Evolutionary conservation across 768 basidiomycete genomes (phyloP).

Genomic region (Suillus ampliporus): DNA sequence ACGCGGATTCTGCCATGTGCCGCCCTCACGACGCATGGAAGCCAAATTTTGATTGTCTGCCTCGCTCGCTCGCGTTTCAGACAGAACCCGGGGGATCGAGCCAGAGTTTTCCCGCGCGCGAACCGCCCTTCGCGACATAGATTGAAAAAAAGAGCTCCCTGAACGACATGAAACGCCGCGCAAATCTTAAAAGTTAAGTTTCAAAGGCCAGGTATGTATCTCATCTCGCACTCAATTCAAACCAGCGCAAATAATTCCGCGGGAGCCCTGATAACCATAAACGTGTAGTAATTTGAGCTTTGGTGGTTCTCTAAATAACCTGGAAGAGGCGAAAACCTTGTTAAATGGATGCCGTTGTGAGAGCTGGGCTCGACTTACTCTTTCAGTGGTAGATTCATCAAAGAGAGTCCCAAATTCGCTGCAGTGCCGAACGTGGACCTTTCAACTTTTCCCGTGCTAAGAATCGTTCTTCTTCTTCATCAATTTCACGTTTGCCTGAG

Average conservation of each 20-base stretch:
- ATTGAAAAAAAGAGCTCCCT: neutral
- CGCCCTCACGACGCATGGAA: neutral
- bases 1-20: neutral
- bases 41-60: neutral
- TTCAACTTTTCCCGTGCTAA: constrained; percentile 48
- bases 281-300: constrained; percentile 1
- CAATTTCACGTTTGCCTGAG: constrained; percentile 61
- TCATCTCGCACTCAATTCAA: constrained; percentile 1
- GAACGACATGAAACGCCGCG: constrained; percentile 1
- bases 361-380: neutral
- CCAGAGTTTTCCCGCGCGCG: constrained; percentile 8
- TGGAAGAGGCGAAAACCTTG: neutral
- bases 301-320: neutral
- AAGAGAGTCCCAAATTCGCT: constrained; percentile 19
- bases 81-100: neutral
- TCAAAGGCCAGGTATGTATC: too few species aligned
- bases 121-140: constrained; percentile 10
- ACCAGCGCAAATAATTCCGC: neutral
- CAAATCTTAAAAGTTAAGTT: constrained; percentile 6
- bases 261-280: neutral
- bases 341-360: neutral
- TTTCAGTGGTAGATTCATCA: neutral
- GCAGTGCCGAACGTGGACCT: constrained; percentile 36
- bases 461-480: constrained; percentile 64
- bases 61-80: neutral